These are phyloP conservation scores for Vaccinium corymbosum DNA, from an alignment of 148 eudicot genomes.

Conservation along the genomic window DNA sequence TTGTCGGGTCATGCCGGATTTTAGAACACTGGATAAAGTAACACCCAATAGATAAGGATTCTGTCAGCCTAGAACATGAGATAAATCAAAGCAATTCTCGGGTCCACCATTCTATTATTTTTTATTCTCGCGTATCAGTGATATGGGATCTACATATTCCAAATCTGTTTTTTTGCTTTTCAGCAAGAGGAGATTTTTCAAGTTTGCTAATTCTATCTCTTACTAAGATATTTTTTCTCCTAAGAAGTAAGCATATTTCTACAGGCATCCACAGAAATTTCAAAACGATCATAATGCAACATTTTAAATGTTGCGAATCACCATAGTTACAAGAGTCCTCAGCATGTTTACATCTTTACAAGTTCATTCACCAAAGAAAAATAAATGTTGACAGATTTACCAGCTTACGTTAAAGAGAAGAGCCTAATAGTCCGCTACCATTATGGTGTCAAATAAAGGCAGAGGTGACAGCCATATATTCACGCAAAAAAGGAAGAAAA, in stretches of 20 bases:
- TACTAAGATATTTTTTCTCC: background rate
- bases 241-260: background rate
- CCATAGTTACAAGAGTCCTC: background rate
- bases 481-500: background rate
- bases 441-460: background rate
- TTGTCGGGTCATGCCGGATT: background rate
- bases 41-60: background rate
- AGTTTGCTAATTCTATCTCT: background rate
- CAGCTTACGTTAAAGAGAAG: background rate
- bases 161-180: background rate
- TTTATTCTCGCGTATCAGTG: background rate
- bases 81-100: background rate
- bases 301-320: background rate
- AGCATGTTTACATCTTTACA: background rate
- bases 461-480: background rate
- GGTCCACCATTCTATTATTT: background rate
- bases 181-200: background rate
- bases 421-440: background rate
- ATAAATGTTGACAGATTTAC: background rate
- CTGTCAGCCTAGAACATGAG: background rate
- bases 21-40: background rate
- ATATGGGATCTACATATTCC: background rate
- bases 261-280: background rate
- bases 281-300: background rate
- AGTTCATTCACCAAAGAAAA: background rate